These are phyloP conservation scores for Thalassiosira mediterranea DNA, from an alignment of 352 stramenopile genomes.

Conservation along the genomic window DNA sequence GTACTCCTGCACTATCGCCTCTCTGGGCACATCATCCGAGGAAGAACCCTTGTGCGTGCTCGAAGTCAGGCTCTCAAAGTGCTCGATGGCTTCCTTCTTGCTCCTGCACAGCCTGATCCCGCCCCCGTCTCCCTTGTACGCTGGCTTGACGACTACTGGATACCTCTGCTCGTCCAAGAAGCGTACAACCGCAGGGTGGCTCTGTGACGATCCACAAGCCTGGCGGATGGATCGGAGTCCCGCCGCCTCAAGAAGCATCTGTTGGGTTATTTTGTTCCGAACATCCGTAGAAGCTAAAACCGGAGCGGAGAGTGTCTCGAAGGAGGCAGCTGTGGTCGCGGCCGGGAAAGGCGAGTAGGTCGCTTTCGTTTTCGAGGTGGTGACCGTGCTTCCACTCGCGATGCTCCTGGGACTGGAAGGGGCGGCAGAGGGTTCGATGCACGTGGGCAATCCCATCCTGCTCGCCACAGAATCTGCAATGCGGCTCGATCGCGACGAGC, in stretches of 20 bases:
- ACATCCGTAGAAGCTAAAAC: slow-evolving; percentile 50
- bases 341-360: too few relatives aligned
- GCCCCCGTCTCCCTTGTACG: slow-evolving; percentile 9
- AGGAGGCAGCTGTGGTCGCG: slow-evolving; percentile 77
- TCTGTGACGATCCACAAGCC: slow-evolving; percentile 19
- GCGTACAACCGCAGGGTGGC: slow-evolving; percentile 21
- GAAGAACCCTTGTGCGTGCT: slow-evolving; percentile 23
- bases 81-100: slow-evolving; percentile 49
- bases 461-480: slow-evolving; percentile 89
- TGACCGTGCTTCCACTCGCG: too few relatives aligned
- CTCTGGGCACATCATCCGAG: slow-evolving; percentile 17
- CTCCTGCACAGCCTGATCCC: slow-evolving; percentile 53
- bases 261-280: slow-evolving; percentile 57
- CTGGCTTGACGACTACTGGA: slow-evolving; percentile 55
- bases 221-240: slow-evolving; percentile 48
- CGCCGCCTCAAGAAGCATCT: slow-evolving; percentile 41
- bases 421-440: neutral
- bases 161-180: slow-evolving; percentile 55
- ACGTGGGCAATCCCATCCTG: slow-evolving; percentile 59
- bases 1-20: slow-evolving; percentile 94
- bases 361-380: too few relatives aligned
- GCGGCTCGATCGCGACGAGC: neutral
- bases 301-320: slow-evolving; percentile 80
- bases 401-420: neutral
- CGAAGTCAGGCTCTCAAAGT: slow-evolving; percentile 45